Evolutionary conservation across 805 yeast species (phyloP).

Genomic region (Nakazawaea ernobii): DNA sequence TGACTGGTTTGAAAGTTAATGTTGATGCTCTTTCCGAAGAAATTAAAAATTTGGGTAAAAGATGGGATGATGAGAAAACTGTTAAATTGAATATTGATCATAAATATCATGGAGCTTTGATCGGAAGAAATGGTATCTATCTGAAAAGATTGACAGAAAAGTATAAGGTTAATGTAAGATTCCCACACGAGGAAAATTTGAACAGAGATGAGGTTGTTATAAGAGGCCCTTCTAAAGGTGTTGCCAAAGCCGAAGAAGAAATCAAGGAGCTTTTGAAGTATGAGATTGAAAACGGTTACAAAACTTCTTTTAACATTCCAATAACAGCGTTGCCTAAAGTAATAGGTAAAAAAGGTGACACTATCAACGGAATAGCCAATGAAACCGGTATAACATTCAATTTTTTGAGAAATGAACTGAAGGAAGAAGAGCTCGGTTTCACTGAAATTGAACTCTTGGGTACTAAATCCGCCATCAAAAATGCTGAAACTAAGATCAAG

Average conservation of each 20-base stretch:
- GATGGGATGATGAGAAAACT: slow-evolving; percentile 77
- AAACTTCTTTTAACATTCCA: slow-evolving; percentile 61
- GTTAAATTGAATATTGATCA: slow-evolving; percentile 63
- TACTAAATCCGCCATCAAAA: slow-evolving; percentile 65
- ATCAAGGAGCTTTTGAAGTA: slow-evolving; percentile 75
- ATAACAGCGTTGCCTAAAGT: slow-evolving; percentile 71
- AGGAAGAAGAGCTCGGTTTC: slow-evolving; percentile 41
- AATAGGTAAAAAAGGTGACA: slow-evolving; percentile 86
- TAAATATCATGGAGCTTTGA: slow-evolving; percentile 73
- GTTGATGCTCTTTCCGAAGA: slow-evolving; percentile 65
- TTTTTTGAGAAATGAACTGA: slow-evolving; percentile 32
- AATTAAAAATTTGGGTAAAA: slow-evolving; percentile 54
- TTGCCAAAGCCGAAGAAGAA: slow-evolving; percentile 76
- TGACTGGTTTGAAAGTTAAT: slow-evolving; percentile 75
- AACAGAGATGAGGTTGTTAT: slow-evolving; percentile 60
- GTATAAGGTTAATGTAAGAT: slow-evolving; percentile 74
- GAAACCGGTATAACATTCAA: slow-evolving; percentile 55
- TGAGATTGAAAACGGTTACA: slow-evolving; percentile 81
- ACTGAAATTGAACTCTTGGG: slow-evolving; percentile 74
- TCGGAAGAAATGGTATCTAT: slow-evolving; percentile 79
- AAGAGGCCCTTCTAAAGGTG: slow-evolving; percentile 90
- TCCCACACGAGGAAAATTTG: slow-evolving; percentile 53
- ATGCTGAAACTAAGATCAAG: slow-evolving; percentile 60
- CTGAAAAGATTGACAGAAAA: slow-evolving; percentile 83
- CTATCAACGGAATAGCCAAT: slow-evolving; percentile 73